A percentile compares a stretch with the other conserved stretches of the same genome.
phyloP scores from a whole-genome alignment of 768 basidiomycete genomes.

The Naganishia randhawae region DNA sequence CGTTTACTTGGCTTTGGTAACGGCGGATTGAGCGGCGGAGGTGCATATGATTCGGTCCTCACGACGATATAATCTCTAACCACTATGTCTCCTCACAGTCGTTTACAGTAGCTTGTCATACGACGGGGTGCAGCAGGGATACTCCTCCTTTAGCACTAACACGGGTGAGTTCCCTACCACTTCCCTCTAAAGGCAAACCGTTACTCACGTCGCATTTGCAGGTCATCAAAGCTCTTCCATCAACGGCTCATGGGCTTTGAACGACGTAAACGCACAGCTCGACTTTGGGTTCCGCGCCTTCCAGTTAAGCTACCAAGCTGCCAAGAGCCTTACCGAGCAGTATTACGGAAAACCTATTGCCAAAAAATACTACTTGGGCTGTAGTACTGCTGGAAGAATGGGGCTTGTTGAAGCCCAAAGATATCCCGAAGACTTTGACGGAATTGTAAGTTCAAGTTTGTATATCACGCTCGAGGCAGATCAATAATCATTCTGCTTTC shows the following conservation, averaged over 20 bases:
- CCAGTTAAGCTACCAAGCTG: constrained; percentile 11
- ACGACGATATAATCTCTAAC: neutral
- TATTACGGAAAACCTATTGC: neutral
- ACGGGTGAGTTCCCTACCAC: neutral
- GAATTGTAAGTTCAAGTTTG: constrained; percentile 37
- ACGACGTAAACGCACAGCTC: neutral
- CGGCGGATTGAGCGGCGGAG: constrained; percentile 7
- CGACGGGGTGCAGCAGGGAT: neutral
- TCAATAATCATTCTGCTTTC: constrained; percentile 36
- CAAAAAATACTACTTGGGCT: constrained; percentile 14
- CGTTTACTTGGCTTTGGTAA: neutral
- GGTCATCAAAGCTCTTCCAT: constrained; percentile 1
- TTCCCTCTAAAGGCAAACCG: neutral
- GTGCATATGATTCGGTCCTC: neutral
- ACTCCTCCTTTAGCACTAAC: constrained; percentile 8
- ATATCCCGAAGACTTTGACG: constrained; percentile 6
- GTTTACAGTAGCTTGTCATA: constrained; percentile 1
- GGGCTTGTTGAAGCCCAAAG: neutral
- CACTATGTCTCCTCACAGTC: neutral
- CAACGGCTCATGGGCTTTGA: constrained; percentile 8
- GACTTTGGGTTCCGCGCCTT: neutral
- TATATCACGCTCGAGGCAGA: constrained; percentile 34
- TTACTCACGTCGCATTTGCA: neutral
- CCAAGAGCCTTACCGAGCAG: neutral
- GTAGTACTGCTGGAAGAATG: constrained; percentile 9